A percentile compares a stretch with the other conserved stretches of the same genome.
Conservation (phyloP, 306 rosid species). For the Erythrophleum fordii region DNA sequence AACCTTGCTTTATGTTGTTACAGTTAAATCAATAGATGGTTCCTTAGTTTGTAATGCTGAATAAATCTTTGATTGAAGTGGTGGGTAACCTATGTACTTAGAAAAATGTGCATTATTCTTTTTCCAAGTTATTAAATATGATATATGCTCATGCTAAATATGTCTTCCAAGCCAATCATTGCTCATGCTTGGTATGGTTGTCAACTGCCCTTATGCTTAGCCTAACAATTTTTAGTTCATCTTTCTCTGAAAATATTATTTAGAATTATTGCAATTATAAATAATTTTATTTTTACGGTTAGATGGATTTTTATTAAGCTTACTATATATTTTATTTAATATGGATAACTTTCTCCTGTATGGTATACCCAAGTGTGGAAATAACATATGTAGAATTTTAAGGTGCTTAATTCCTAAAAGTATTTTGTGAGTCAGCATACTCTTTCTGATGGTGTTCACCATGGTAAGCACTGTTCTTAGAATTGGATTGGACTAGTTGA, state of each 20-base stretch:
- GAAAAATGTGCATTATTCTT: not conserved
- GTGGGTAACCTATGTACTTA: slow-evolving; percentile 42
- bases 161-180: not conserved
- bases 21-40: slow-evolving; percentile 81
- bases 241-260: not conserved
- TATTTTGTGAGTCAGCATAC: not conserved
- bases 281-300: not conserved
- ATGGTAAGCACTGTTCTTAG: not conserved
- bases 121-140: not conserved
- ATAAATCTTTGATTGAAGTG: slow-evolving; percentile 84
- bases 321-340: not conserved
- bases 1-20: slow-evolving; percentile 69
- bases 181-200: not conserved
- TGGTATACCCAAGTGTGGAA: too few species aligned
- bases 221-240: not conserved
- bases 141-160: not conserved
- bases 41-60: slow-evolving; percentile 86
- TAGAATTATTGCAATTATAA: not conserved
- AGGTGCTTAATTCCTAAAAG: not conserved
- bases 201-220: slow-evolving; percentile 3
- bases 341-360: not conserved
- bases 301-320: not conserved
- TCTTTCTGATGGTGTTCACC: not conserved
- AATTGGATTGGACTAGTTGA: too few species aligned
- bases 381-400: not conserved